Evolutionary conservation across 441 rosid species (phyloP), one percentile per base, ranked within the genome.

Genomic region (Populus hybrid): DNA sequence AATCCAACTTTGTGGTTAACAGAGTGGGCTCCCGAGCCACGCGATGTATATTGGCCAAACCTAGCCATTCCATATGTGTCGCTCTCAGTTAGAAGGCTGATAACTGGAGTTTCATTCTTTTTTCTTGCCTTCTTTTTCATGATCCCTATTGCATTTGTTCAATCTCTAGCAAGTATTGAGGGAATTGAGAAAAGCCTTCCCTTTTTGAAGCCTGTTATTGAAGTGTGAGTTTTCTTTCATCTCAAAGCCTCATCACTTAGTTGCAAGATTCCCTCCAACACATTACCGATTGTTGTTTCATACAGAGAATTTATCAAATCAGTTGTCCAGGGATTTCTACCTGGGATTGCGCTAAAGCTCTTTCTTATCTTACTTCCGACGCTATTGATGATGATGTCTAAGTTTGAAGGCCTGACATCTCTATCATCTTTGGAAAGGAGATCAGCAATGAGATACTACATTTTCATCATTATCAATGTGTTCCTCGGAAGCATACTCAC

Each of bases 1-100:
- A 91, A 92, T 78, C 94, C 98, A n/a, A 93, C 97, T 38, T 84
- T 87, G 73, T 93, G 97, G 97, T 82, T 93, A 76, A 88, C 92
- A 0, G 88, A 93, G 75, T 88, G 95, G 92, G 97, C 95, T 82
- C 92, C 95, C 11, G 97, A 92, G 84, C 98, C 98, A 16, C 84
- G 98, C 0, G 94, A 93, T 80, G 86, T 93, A 70, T 91, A 82
- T 69, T 93, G 98, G 98, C 80, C 86, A 63, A 93, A 93, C 79
- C 94, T 92, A 28, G 89, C 97, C 28, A 89, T 93, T 77, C 97
- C 97, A 24, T 93, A 89, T 53, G 88, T 93, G 74, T 89, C 85
- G 69, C 89, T 89, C 79, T 83, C 88, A 0, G 83, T 93, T 74
- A 86, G 94, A 82, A 86, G 89, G 84, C 70, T 93, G 70, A 83